These are phyloP conservation scores for Daldinia decipiens DNA, from an alignment of 495 filamentous ascomycete genomes.

Conservation along the genomic window DNA sequence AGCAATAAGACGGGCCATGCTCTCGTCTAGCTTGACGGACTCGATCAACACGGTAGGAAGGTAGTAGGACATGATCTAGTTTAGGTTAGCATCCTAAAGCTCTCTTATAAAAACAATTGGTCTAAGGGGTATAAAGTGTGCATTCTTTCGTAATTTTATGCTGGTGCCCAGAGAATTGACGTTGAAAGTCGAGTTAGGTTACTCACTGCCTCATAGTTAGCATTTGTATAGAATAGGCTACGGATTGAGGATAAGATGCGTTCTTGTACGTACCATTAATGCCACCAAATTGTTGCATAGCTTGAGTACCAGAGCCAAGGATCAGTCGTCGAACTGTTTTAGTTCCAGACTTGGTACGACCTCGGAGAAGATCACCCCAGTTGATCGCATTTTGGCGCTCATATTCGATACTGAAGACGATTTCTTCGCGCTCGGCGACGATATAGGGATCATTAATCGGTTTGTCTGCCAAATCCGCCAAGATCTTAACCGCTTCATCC, in stretches of 20 bases:
- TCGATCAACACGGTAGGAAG: constrained; percentile 57
- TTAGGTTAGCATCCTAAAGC: constrained; percentile 30
- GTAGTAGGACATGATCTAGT: constrained; percentile 53
- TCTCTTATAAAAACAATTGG: neutral
- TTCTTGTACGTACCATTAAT: constrained; percentile 43
- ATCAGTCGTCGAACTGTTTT: constrained; percentile 51
- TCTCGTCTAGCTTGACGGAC: constrained; percentile 51
- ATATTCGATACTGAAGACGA: constrained; percentile 44
- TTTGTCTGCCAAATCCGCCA: constrained; percentile 51
- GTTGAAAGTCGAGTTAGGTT: constrained; percentile 32
- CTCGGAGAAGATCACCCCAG: constrained; percentile 43
- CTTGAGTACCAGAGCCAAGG: constrained; percentile 51
- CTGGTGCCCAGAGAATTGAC: neutral
- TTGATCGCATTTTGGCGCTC: constrained; percentile 45
- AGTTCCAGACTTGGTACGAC: constrained; percentile 39
- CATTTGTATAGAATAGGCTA: constrained; percentile 27
- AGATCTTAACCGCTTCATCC: constrained; percentile 50
- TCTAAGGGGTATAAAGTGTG: neutral
- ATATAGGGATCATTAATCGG: constrained; percentile 43
- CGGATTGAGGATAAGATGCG: neutral
- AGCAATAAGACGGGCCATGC: constrained; percentile 49
- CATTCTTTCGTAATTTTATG: neutral
- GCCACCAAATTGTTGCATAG: constrained; percentile 54
- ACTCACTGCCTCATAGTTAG: constrained; percentile 50
- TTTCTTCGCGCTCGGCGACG: constrained; percentile 43